Evolutionary conservation across 2,329 filamentous ascomycete species (phyloP), one percentile per base, ranked within the genome.

Genomic region (Claviceps sp.): DNA sequence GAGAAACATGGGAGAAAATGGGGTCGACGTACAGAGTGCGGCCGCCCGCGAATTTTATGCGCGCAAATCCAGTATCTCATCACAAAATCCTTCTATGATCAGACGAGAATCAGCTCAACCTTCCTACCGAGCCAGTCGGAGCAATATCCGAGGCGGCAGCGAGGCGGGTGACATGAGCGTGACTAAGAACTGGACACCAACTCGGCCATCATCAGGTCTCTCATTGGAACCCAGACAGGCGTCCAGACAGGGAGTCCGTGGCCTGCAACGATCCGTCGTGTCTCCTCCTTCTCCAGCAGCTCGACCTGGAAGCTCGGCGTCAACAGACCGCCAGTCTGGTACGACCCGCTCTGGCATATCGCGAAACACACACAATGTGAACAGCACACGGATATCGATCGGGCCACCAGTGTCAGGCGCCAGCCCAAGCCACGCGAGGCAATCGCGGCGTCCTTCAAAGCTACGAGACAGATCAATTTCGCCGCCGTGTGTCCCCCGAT

Each of bases 1-100:
- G 55, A 69, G 79, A 36, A 82, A 82, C 55, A 66, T 77, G 46
- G 63, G 61, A 6, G 60, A 65, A 39, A 72, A 68, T 23, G 58
- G 59, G 1, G 53, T 62, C 29, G 57, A 67, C 40, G 54, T 69
- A 5, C 58, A 59, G 16, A 67, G 66, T 1, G 49, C 57, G 5
- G 63, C 62, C 9, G 63, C 67, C 1, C 61, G 60, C 20, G 61
- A 62, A 2, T 69, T 66, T 34, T 67, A 69, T 54, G 54, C 38
- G 34, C 38, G 49, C 26, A 34, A 40, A 40, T 17, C 23, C 14
- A 49, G 39, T 23, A 22, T 22, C 2, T 48, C 34, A 14, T 23
- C 39, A 16, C 44, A 40, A 5, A 50, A 62, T 7, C n/a, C 2
- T 5, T 38, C 43, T 20, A 48, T 34, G 7, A 4, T 20, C 16